Conservation (phyloP, 169 alveolate genomes). For the Eimeria sp. region DNA sequence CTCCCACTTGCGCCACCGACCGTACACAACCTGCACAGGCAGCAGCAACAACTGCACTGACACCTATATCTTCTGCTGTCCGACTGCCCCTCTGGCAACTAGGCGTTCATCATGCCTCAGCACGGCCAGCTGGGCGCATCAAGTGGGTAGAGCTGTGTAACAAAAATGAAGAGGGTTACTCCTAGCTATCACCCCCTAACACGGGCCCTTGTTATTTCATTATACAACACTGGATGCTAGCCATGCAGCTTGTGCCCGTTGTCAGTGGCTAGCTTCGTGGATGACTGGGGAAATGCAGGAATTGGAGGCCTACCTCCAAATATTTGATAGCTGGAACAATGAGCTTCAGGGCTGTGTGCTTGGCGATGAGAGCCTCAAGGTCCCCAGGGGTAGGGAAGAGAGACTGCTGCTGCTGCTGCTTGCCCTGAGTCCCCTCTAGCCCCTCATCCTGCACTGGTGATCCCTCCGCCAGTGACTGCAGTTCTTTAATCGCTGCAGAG, state of each 20-base stretch:
- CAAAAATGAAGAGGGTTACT: too few species aligned
- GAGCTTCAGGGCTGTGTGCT: slow-evolving; percentile 53
- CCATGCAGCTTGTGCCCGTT: too few species aligned
- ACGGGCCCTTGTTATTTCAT: too few species aligned
- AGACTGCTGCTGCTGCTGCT: slow-evolving; percentile 9
- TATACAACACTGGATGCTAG: background rate
- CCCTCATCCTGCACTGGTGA: background rate
- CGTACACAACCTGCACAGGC: slow-evolving; percentile 59
- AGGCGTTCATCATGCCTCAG: background rate
- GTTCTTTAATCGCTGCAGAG: slow-evolving; percentile 35
- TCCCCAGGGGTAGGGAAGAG: slow-evolving; percentile 41
- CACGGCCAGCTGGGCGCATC: background rate
- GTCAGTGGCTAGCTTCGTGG: background rate
- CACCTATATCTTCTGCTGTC: background rate
- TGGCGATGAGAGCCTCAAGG: slow-evolving; percentile 45
- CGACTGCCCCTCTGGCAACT: background rate
- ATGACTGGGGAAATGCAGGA: too few species aligned
- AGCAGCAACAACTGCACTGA: background rate
- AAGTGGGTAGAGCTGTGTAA: background rate
- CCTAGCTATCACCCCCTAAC: too few species aligned
- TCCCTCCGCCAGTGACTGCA: slow-evolving; percentile 40
- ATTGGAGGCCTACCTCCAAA: background rate
- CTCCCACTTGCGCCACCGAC: slow-evolving; percentile 83
- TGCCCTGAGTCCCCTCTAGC: background rate
- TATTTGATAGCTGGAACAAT: slow-evolving; percentile 56